phyloP scores from a whole-genome alignment of 2,329 filamentous ascomycete genomes.

The Cercospora janseana region DNA sequence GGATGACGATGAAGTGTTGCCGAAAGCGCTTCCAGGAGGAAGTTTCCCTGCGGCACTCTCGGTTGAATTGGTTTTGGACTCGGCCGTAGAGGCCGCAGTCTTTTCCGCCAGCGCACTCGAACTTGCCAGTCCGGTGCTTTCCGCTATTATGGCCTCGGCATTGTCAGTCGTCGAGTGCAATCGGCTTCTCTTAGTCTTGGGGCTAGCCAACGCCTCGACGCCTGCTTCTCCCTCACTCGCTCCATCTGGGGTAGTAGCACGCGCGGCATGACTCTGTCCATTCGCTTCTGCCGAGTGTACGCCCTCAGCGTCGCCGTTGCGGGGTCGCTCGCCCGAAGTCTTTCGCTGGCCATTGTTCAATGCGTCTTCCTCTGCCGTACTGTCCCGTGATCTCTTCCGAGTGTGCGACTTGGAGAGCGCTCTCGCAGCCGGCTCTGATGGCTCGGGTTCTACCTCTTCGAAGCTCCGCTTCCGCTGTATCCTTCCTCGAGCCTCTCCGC shows the following conservation, averaged over 20 bases:
- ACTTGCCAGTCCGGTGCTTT: constrained; percentile 1
- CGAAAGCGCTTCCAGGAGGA: constrained; percentile 42
- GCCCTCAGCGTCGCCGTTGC: constrained; percentile 32
- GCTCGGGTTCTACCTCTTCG: constrained; percentile 45
- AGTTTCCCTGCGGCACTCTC: constrained; percentile 27
- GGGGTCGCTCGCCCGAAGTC: constrained; percentile 34
- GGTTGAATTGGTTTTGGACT: constrained; percentile 19
- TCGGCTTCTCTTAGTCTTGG: constrained; percentile 51
- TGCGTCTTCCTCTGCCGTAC: constrained; percentile 39
- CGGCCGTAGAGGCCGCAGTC: constrained; percentile 21
- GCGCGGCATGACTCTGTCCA: constrained; percentile 25
- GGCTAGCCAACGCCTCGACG: constrained; percentile 39
- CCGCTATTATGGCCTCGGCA: constrained; percentile 17
- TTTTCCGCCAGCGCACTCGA: constrained; percentile 7
- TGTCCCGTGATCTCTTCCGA: constrained; percentile 50
- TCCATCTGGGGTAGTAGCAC: constrained; percentile 27
- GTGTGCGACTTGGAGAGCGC: constrained; percentile 42
- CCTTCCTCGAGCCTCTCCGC: constrained; percentile 27
- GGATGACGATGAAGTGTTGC: constrained; percentile 47
- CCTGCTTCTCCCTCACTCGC: constrained; percentile 16
- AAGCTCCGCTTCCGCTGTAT: constrained; percentile 48
- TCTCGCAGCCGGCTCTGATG: constrained; percentile 35
- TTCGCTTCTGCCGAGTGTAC: constrained; percentile 29
- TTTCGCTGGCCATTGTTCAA: constrained; percentile 36
- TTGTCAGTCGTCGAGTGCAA: constrained; percentile 38